A percentile compares a stretch with the other conserved stretches of the same genome.
phyloP scores from a whole-genome alignment of 1,284 basidiomycete species.

The Leccinum pachyderme region DNA sequence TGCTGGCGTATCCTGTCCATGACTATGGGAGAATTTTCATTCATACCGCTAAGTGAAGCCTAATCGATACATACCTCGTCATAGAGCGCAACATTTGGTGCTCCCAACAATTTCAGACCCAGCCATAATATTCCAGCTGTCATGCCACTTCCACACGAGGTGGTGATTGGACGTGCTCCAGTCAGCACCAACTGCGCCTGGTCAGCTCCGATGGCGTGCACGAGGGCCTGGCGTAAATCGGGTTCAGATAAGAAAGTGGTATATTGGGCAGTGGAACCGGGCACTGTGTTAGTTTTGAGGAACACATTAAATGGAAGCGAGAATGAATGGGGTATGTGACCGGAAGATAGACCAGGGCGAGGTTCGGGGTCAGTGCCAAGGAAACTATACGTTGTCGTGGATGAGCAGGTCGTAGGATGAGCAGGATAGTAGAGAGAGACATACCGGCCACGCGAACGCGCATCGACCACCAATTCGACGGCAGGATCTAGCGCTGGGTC shows the following conservation, averaged over 20 bases:
- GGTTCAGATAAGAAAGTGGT: slow-evolving; percentile 59
- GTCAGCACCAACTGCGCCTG: slow-evolving; percentile 53
- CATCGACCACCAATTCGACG: slow-evolving; percentile 83
- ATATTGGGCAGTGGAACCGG: slow-evolving; percentile 48
- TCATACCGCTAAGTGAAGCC: slow-evolving; percentile 11
- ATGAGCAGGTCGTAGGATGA: slow-evolving; percentile 7
- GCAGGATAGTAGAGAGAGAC: slow-evolving; percentile 19
- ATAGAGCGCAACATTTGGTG: slow-evolving; percentile 65
- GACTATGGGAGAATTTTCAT: slow-evolving; percentile 48
- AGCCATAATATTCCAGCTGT: slow-evolving; percentile 93
- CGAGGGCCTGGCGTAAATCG: slow-evolving; percentile 61
- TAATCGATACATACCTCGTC: slow-evolving; percentile 66
- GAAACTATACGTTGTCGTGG: slow-evolving; percentile 49
- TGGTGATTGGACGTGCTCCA: slow-evolving; percentile 60
- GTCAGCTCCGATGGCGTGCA: slow-evolving; percentile 57
- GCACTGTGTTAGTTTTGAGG: slow-evolving; percentile 51
- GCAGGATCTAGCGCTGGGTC: slow-evolving; percentile 43
- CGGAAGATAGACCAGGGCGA: slow-evolving; percentile 81
- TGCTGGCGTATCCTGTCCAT: slow-evolving; percentile 80
- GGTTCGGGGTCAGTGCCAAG: slow-evolving; percentile 87
- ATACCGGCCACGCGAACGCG: slow-evolving; percentile 76
- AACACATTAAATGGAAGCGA: slow-evolving; percentile 85
- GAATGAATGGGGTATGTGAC: slow-evolving; percentile 89
- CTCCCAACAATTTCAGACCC: slow-evolving; percentile 70
- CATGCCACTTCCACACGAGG: slow-evolving; percentile 94